Evolutionary conservation across 1,139 yeast genomes (phyloP), one percentile per base, ranked within the genome.

Genomic region (Kodamaea fungicola): DNA sequence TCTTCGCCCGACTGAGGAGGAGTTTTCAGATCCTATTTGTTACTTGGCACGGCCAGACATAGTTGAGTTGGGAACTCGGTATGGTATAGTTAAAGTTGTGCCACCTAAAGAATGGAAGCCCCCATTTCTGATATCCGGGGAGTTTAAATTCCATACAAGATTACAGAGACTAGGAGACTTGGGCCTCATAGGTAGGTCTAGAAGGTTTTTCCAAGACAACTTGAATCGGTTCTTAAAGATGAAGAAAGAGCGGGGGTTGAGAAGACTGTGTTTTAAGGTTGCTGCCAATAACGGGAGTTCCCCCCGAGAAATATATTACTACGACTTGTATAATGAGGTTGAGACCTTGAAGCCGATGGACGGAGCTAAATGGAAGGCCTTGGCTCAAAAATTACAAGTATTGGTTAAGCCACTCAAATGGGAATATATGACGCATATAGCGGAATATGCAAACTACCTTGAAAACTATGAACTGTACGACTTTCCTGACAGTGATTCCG

Each of bases 61-160:
- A 4, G 59, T 69, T 8, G 50, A 61, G n/a, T 50, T 81, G 22
- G 94, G 92, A 4, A 62, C 61, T 8, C 56, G 65, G 33, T 83
- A 67, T 54, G 94, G 94, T 1, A 71, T 84, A 49, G 59, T 84
- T 23, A 84, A 83, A 52, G 49, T 84, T 1, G 67, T 75, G 1
- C 89, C 94, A 2, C 92, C 92, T 0, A 40, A 46, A 4, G 62
- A 53, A 8, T 81, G 85, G 76, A 60, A 61, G 38, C 65, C 63
- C 1, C 63, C 68, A 0, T 71, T 83, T 44, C 68, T 76, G 42
- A 62, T 83, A 12, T 71, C 83, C 34, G 62, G 66, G 29, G 53
- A 62, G 7, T 83, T 84, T 55, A 68, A 60, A 38, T 83, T 84
- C 51, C 81, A 78, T 45, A 83, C 88, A 5, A 60, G 92, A 39